Evolutionary conservation across 306 rosid genomes (phyloP), one percentile per base, ranked within the genome.

Genomic region (Comarum palustre): DNA sequence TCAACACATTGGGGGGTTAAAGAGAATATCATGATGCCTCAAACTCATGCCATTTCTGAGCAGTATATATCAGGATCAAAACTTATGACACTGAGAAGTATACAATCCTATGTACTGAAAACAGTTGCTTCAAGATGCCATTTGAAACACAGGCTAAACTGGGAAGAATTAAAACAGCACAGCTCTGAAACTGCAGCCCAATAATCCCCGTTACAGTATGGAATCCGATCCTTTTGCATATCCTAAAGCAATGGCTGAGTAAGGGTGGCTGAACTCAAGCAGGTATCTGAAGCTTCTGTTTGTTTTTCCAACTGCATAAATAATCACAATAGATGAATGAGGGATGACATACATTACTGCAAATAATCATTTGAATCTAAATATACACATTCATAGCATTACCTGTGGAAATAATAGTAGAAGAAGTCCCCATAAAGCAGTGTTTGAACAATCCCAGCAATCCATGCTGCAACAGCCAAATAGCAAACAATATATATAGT

Each of bases 371-470:
- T 12, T 32, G 43, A 51, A 75, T 15, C 6, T 25, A 25, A 29
- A 15, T 10, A 4, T 12, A 60, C 16, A n/a, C 16, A 13, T 11
- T 17, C 14, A 8, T 39, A 25, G 25, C 51, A 6, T 38, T 82
- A 90, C 98, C 98, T 93, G 75, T 84, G 84, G 86, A 89, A 89
- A 73, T 90, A 93, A 71, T 93, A 90, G 73, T 90, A 93, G 87
- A 93, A 93, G 85, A 93, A 93, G 73, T 93, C 98, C 3, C 86
- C 97, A 66, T 89, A 93, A 11, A 93, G 87, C 86, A 89, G 76
- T 24, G 97, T 93, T 77, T 93, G 98, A 68, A 93, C 79, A 78
- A 89, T 81, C 67, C 98, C 94, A 2, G 97, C 58, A 72, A 89
- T 84, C 98, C 98, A 90, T 60, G 93, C 98, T 93, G 94, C 86